Evolutionary conservation across 768 basidiomycete species (phyloP).

Genomic region (Strobilomyces echinocephalus): DNA sequence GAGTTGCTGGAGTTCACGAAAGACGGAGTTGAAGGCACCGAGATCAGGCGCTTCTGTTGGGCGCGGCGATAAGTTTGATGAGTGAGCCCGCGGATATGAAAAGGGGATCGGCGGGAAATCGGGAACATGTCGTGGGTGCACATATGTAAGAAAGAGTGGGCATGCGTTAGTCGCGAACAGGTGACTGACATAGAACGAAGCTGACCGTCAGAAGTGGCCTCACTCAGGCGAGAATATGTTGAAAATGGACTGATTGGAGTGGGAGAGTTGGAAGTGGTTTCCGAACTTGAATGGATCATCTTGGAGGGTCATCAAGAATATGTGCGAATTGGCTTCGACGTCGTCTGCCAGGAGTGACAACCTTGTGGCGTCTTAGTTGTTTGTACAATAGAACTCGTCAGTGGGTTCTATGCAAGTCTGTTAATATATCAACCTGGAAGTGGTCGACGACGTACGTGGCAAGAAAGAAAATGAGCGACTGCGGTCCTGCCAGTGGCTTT

Average conservation of each 20-base stretch:
- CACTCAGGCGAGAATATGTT: constrained; percentile 38
- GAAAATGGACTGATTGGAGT: constrained; percentile 37
- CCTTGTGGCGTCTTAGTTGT: neutral
- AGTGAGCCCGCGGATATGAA: constrained; percentile 11
- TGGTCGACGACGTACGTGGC: neutral
- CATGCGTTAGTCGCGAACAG: neutral
- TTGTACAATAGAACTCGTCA: neutral
- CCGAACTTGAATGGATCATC: constrained; percentile 35
- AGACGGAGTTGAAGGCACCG: constrained; percentile 65
- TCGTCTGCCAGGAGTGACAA: neutral
- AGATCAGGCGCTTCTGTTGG: constrained; percentile 60
- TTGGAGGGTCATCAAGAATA: constrained; percentile 16
- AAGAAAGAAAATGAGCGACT: neutral
- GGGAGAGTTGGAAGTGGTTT: constrained; percentile 32
- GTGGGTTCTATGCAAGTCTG: neutral
- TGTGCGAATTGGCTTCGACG: neutral
- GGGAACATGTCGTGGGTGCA: constrained; percentile 1
- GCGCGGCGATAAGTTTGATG: neutral
- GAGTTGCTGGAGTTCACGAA: constrained; percentile 59
- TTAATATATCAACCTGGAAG: neutral
- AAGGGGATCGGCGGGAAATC: neutral
- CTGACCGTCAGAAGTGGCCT: constrained; percentile 50
- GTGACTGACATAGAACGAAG: neutral
- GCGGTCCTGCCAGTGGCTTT: neutral
- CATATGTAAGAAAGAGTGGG: neutral